Conservation (phyloP, 306 rosid species). For the Acacia crassicarpa region DNA sequence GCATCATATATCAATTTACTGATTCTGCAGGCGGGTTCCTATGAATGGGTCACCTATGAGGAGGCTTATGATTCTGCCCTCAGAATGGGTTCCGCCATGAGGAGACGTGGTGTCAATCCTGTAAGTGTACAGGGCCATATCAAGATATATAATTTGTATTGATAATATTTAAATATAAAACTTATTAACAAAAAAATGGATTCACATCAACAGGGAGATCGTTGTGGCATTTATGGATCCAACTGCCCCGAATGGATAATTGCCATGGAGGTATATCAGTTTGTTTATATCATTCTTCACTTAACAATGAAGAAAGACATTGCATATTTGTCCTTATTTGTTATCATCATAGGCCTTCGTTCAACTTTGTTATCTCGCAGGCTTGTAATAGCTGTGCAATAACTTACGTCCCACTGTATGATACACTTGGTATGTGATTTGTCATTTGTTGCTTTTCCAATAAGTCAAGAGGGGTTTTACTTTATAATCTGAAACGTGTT, state of each 20-base stretch:
- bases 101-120: constrained; percentile 69
- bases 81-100: constrained; percentile 76
- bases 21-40: constrained; percentile 46
- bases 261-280: constrained; percentile 72
- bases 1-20: constrained; percentile 16
- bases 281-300: constrained; percentile 3
- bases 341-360: constrained; percentile 16
- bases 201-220: constrained; percentile 59
- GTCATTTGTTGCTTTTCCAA: not conserved
- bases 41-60: constrained; percentile 52
- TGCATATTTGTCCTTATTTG: not conserved
- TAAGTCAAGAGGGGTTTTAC: constrained; percentile 6
- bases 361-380: constrained; percentile 45
- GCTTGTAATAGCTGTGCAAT: constrained; percentile 84
- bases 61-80: constrained; percentile 71
- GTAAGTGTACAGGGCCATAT: constrained; percentile 37
- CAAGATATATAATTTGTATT: not conserved
- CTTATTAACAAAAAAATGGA: constrained; percentile 3
- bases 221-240: constrained; percentile 87
- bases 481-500: constrained; percentile 1
- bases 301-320: not conserved
- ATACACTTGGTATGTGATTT: constrained; percentile 69
- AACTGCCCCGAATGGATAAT: constrained; percentile 85
- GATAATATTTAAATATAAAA: not conserved
- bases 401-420: constrained; percentile 82